Conservation (phyloP, 2,329 filamentous ascomycete species). For the Sclerotinia borealis region DNA sequence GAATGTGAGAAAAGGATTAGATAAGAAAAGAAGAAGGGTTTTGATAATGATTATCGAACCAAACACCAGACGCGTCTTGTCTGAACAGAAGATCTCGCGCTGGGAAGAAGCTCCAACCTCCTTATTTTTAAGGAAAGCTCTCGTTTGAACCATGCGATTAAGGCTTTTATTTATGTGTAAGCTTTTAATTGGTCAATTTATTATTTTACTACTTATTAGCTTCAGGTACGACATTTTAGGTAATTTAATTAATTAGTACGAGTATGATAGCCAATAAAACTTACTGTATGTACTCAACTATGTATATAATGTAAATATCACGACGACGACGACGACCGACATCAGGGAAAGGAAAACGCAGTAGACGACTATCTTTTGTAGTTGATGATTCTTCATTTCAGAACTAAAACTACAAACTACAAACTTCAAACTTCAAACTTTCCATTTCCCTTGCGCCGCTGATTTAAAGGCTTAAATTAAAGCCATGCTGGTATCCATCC, state of each 20-base stretch:
- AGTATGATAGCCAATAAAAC: too few species aligned
- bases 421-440: neutral
- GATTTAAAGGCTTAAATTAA: neutral
- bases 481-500: constrained; percentile 8
- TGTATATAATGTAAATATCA: too few species aligned
- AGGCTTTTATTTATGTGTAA: neutral
- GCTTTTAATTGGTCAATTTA: neutral
- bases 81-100: neutral
- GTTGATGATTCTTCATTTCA: neutral
- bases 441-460: neutral
- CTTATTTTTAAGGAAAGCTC: neutral
- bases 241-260: neutral
- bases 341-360: neutral
- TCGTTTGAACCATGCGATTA: neutral
- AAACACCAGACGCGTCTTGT: neutral
- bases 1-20: neutral
- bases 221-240: neutral
- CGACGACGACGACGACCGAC: too few species aligned
- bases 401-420: too few species aligned
- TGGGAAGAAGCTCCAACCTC: neutral
- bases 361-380: neutral
- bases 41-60: neutral
- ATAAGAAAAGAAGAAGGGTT: neutral
- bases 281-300: too few species aligned
- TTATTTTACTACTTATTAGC: neutral